These are phyloP conservation scores for Halocafeteria seosinensis DNA, from an alignment of 108 stramenopile species.

Conservation along the genomic window DNA sequence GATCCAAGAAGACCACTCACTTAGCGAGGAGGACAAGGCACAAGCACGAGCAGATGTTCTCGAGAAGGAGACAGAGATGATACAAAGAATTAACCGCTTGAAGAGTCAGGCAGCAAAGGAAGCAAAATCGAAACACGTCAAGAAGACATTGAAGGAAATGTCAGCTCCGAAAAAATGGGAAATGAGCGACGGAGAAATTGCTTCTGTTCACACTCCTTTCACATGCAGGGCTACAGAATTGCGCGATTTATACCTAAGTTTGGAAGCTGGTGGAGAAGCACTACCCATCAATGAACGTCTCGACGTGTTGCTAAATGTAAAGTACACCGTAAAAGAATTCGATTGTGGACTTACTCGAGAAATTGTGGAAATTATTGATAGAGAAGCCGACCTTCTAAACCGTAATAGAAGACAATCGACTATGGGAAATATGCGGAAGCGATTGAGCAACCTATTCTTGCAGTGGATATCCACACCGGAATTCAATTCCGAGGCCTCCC, in stretches of 20 bases:
- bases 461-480: constrained; percentile 44
- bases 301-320: constrained; percentile 39
- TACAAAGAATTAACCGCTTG: constrained; percentile 37
- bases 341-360: constrained; percentile 35
- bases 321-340: constrained; percentile 46
- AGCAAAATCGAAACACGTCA: constrained; percentile 17
- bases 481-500: constrained; percentile 41
- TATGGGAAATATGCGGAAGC: constrained; percentile 21
- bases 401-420: constrained; percentile 17
- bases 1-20: constrained; percentile 3
- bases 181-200: constrained; percentile 27
- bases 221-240: constrained; percentile 37
- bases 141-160: constrained; percentile 29
- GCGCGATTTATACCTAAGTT: constrained; percentile 19
- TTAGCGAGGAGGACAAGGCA: background rate
- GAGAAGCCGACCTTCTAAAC: constrained; percentile 45
- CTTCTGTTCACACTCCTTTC: constrained; percentile 34
- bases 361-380: constrained; percentile 38
- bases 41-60: constrained; percentile 21
- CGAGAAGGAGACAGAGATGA: constrained; percentile 36
- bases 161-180: constrained; percentile 37
- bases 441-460: constrained; percentile 33
- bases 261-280: background rate
- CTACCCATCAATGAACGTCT: constrained; percentile 28
- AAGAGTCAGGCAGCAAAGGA: constrained; percentile 23